phyloP scores from a whole-genome alignment of 768 basidiomycete species.

The Cantharellus anzutake region DNA sequence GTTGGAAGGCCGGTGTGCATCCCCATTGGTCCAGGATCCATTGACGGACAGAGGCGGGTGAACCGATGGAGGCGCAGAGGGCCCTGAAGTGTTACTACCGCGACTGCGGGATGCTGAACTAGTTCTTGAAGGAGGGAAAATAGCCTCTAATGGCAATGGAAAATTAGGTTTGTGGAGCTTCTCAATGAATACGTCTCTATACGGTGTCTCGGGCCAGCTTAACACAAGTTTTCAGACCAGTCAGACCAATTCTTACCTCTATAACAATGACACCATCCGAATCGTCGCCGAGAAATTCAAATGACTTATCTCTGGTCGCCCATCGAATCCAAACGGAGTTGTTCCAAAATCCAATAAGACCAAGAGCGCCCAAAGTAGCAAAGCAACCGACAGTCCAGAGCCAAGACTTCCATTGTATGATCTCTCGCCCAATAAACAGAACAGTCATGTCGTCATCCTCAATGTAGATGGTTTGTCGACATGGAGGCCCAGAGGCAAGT shows the following conservation, averaged over 20 bases:
- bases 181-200: slow-evolving; percentile 64
- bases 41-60: neutral
- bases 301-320: slow-evolving; percentile 68
- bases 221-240: too few species aligned
- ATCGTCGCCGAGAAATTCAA: slow-evolving; percentile 32
- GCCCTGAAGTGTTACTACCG: neutral
- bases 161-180: slow-evolving; percentile 18
- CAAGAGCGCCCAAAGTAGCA: slow-evolving; percentile 49
- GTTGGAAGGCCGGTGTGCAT: neutral
- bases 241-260: slow-evolving; percentile 40
- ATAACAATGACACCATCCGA: slow-evolving; percentile 61
- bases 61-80: neutral
- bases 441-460: slow-evolving; percentile 80
- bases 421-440: slow-evolving; percentile 73
- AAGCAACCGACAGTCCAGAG: slow-evolving; percentile 58
- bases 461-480: slow-evolving; percentile 69
- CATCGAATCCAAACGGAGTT: slow-evolving; percentile 81
- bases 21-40: neutral
- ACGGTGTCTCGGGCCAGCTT: slow-evolving; percentile 40
- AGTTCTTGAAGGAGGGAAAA: slow-evolving; percentile 33
- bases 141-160: slow-evolving; percentile 39
- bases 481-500: slow-evolving; percentile 65
- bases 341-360: slow-evolving; percentile 82
- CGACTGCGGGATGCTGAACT: neutral
- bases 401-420: slow-evolving; percentile 36